A percentile compares a stretch with the other conserved stretches of the same genome.
Evolutionary conservation across 2,329 filamentous ascomycete species (phyloP).

Genomic region (Beauveria bassiana): DNA sequence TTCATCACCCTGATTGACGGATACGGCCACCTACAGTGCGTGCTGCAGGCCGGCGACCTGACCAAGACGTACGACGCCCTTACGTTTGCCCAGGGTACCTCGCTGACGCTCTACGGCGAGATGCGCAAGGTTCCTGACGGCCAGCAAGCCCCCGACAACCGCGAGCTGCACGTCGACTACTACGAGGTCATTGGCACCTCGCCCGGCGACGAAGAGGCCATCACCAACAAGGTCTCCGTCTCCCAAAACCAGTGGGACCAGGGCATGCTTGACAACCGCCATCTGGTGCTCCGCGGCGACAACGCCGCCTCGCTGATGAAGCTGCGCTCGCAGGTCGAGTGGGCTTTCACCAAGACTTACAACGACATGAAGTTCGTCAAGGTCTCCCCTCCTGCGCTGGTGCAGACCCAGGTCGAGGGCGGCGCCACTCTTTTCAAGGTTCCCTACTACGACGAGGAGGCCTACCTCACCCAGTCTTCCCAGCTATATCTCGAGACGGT

Average conservation of each 20-base stretch:
- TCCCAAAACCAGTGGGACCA: constrained; percentile 43
- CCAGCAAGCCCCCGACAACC: constrained; percentile 70
- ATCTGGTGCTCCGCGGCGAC: constrained; percentile 80
- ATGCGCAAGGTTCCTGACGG: constrained; percentile 73
- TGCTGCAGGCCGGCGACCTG: constrained; percentile 67
- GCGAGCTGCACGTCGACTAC: constrained; percentile 86
- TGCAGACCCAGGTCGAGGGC: constrained; percentile 92
- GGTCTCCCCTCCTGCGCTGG: constrained; percentile 82
- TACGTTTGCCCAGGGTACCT: constrained; percentile 80
- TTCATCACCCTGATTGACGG: constrained; percentile 85
- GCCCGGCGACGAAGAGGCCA: constrained; percentile 80
- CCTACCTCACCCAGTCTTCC: constrained; percentile 93
- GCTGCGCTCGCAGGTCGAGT: constrained; percentile 72
- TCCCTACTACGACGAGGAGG: constrained; percentile 80
- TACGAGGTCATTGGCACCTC: constrained; percentile 73
- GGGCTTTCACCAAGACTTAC: constrained; percentile 73
- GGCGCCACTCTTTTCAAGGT: constrained; percentile 86
- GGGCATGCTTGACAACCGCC: constrained; percentile 65
- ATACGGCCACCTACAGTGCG: constrained; percentile 70
- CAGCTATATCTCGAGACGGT: constrained; percentile 97
- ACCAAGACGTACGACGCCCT: constrained; percentile 89
- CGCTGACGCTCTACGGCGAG: constrained; percentile 75
- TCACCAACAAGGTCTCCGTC: constrained; percentile 64
- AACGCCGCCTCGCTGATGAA: constrained; percentile 79
- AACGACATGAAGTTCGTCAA: constrained; percentile 71